Conservation (phyloP, 345 rosid genomes). For the Eucalyptus pauciflora region DNA sequence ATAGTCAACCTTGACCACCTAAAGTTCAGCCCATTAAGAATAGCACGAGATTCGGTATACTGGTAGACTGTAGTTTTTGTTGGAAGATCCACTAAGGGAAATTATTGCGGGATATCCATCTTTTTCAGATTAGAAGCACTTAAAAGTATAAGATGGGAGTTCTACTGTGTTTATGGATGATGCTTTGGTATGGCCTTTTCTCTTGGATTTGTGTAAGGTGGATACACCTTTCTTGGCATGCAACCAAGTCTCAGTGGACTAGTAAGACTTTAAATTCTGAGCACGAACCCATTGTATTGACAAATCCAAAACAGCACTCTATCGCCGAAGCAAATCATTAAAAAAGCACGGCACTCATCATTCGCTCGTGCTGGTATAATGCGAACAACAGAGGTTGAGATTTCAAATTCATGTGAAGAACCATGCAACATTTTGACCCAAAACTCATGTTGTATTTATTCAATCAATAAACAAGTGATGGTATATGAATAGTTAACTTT, state of each 20-base stretch:
- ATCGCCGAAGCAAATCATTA: background rate
- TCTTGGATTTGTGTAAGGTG: background rate
- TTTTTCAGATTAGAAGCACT: background rate
- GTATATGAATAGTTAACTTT: background rate
- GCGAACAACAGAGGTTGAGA: background rate
- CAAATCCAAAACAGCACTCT: background rate
- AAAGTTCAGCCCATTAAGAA: background rate
- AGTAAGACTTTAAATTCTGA: background rate
- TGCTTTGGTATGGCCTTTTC: background rate
- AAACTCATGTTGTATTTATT: background rate
- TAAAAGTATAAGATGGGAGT: background rate
- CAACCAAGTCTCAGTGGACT: background rate
- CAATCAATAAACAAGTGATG: background rate
- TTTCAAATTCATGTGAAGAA: background rate
- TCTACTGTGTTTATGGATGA: background rate
- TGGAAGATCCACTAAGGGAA: background rate
- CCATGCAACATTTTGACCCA: background rate
- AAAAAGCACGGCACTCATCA: background rate
- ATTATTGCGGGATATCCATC: background rate
- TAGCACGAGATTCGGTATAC: background rate
- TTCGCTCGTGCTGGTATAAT: background rate
- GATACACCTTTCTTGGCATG: background rate
- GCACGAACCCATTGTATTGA: background rate
- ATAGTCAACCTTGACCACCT: background rate
- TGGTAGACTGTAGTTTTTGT: background rate